Evolutionary conservation across 176 grass and related monocot genomes (phyloP).

Genomic region (Oryza glumipatula): DNA sequence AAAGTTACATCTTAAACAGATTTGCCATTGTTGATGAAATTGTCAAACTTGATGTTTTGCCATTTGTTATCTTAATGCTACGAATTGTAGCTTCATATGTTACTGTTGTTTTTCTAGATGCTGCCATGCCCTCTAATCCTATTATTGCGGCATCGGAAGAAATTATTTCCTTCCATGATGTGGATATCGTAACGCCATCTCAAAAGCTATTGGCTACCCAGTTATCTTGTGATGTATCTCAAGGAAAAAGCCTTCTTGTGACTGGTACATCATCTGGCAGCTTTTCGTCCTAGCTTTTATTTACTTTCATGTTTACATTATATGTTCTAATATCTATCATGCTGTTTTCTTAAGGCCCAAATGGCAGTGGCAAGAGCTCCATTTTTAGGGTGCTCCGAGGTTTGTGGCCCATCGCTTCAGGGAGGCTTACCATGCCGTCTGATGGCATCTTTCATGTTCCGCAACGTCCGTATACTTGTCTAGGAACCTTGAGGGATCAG

Average conservation of each 20-base stretch:
- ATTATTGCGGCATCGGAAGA: slow-evolving; percentile 48
- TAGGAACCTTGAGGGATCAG: slow-evolving; percentile 95
- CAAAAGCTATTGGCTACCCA: slow-evolving; percentile 88
- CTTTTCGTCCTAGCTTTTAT: not conserved
- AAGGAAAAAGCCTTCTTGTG: slow-evolving; percentile 93
- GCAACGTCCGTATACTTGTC: slow-evolving; percentile 90
- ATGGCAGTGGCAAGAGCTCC: slow-evolving; percentile 98
- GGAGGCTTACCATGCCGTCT: slow-evolving; percentile 70
- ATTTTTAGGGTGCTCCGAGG: slow-evolving; percentile 93
- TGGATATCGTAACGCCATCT: slow-evolving; percentile 90
- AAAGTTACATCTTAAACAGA: too few species aligned
- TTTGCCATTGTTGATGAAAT: not conserved
- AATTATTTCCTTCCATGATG: slow-evolving; percentile 73
- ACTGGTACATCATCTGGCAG: slow-evolving; percentile 64
- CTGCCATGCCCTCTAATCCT: slow-evolving; percentile 49
- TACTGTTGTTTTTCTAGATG: slow-evolving; percentile 52
- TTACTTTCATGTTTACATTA: not conserved
- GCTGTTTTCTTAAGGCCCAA: slow-evolving; percentile 69
- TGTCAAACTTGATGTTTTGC: slow-evolving; percentile 15
- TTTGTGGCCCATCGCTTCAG: slow-evolving; percentile 86
- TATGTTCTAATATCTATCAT: slow-evolving; percentile 44
- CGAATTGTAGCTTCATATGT: slow-evolving; percentile 31
- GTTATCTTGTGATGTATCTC: slow-evolving; percentile 77
- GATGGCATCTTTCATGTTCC: slow-evolving; percentile 81
- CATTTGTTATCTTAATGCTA: not conserved